Evolutionary conservation across 1,139 yeast species (phyloP).

Genomic region (Geotrichum reessii): DNA sequence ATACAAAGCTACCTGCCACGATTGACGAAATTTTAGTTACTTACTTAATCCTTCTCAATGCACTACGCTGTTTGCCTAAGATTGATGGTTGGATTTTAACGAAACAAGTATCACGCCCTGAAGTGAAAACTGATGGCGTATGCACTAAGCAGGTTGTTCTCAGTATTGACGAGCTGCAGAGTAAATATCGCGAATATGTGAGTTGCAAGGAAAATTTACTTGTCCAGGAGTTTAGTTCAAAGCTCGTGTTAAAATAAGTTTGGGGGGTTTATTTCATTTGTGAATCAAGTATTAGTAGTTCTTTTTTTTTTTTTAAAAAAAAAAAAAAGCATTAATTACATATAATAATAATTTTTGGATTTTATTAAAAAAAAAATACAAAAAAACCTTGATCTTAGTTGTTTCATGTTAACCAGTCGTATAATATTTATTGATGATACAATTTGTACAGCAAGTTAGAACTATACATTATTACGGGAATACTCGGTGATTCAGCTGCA

Average conservation of each 20-base stretch:
- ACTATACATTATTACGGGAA: background rate
- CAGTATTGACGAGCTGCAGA: background rate
- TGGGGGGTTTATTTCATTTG: background rate
- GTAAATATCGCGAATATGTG: background rate
- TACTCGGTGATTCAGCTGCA: background rate
- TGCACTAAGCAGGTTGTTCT: background rate
- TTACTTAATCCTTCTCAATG: background rate
- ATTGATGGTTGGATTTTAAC: background rate
- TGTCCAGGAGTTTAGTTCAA: constrained; percentile 1
- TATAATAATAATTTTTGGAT: no score
- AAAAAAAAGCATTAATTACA: no score
- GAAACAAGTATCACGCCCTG: background rate
- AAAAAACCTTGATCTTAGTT: no score
- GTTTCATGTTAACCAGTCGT: background rate
- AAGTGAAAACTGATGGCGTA: background rate
- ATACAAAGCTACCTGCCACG: background rate
- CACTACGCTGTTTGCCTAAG: background rate
- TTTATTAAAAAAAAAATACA: no score
- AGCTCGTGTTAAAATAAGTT: background rate
- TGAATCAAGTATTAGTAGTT: background rate
- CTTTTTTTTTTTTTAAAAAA: background rate
- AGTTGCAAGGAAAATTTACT: background rate
- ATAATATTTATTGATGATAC: background rate
- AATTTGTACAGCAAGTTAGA: background rate
- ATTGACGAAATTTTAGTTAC: background rate